Percentiles rank a stretch among this genome's conserved stretches.
phyloP scores from a whole-genome alignment of 2,329 filamentous ascomycete species.

The Sporothrix euskadiensis region DNA sequence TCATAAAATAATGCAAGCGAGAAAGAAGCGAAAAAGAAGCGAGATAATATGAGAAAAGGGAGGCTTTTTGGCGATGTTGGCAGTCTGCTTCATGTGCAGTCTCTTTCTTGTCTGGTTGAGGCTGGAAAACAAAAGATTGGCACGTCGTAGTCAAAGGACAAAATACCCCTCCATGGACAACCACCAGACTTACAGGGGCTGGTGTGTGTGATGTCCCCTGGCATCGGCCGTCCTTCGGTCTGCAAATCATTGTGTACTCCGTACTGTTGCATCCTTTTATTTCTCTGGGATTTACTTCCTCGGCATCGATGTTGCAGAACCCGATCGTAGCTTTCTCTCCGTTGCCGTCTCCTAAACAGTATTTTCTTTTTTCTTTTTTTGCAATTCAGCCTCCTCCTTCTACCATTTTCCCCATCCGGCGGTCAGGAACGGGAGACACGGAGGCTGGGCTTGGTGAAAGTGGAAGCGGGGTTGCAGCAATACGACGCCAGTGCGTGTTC shows the following conservation, averaged over 20 bases:
- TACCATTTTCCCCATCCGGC: background rate
- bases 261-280: background rate
- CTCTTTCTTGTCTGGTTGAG: background rate
- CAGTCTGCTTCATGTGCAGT: too few species aligned
- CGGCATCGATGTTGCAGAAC: background rate
- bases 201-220: background rate
- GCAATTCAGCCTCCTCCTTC: background rate
- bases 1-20: background rate
- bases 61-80: background rate
- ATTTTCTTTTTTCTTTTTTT: background rate
- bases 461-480: slow-evolving; percentile 9
- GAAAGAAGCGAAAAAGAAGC: background rate
- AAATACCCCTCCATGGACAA: background rate
- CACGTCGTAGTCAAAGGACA: background rate
- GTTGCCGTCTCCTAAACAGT: background rate
- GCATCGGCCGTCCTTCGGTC: background rate
- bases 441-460: background rate
- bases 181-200: background rate
- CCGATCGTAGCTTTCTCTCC: background rate
- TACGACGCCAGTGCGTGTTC: slow-evolving; percentile 1
- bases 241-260: background rate
- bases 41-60: background rate
- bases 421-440: background rate
- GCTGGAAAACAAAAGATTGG: background rate
- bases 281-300: background rate